Conservation (phyloP, 352 stramenopile genomes). For the Pythium insidiosum region DNA sequence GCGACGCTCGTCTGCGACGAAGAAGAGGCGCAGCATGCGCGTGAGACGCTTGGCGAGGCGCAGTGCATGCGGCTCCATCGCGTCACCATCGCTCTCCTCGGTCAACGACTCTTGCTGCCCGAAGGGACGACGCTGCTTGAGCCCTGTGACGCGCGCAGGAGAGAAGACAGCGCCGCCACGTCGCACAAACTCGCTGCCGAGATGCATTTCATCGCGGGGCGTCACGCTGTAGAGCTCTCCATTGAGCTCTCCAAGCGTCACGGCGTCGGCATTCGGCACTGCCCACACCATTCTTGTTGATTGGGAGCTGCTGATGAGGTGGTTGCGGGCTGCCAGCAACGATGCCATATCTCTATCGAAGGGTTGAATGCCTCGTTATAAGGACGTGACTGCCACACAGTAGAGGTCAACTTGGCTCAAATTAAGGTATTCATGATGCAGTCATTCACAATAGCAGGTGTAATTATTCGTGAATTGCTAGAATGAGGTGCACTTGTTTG, state of each 20-base stretch:
- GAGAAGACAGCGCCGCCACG: conserved; percentile 47
- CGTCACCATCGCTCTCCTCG: conserved; percentile 23
- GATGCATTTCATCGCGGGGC: conserved; percentile 36
- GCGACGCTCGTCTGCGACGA: conserved; percentile 53
- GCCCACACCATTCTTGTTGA: conserved; percentile 49
- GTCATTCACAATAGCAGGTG: too few relatives aligned
- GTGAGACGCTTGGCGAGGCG: conserved; percentile 28
- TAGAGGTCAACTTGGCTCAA: too few relatives aligned
- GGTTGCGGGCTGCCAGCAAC: too few relatives aligned
- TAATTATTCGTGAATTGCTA: too few relatives aligned
- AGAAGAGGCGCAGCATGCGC: conserved; percentile 23
- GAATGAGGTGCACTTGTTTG: too few relatives aligned
- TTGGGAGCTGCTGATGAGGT: too few relatives aligned
- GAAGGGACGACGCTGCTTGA: conserved; percentile 47
- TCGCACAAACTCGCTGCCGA: conserved; percentile 60
- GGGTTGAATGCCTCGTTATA: too few relatives aligned
- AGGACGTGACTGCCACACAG: too few relatives aligned
- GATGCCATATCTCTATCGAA: too few relatives aligned
- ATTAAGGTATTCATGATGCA: too few relatives aligned
- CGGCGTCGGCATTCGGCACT: conserved; percentile 46
- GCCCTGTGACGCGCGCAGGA: conserved; percentile 35
- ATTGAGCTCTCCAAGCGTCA: conserved; percentile 70
- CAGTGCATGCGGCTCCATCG: conserved; percentile 26
- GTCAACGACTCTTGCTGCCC: conserved; percentile 52
- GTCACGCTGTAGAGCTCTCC: conserved; percentile 70